Evolutionary conservation across 108 stramenopile species (phyloP).

Genomic region (Cyclotella baltica): DNA sequence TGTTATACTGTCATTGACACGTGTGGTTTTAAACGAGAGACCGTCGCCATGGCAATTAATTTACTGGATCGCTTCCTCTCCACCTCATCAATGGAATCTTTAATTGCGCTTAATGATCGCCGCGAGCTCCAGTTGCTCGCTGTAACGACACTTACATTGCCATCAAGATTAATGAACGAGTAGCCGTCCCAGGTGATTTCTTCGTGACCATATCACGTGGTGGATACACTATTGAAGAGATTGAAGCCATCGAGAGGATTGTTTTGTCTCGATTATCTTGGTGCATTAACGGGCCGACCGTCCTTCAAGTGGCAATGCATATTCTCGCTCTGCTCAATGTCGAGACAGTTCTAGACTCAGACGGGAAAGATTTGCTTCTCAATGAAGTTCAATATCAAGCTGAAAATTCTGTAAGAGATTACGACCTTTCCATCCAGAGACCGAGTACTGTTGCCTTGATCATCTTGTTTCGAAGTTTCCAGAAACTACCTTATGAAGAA

Average conservation of each 20-base stretch:
- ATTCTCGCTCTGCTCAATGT: slow-evolving; percentile 24
- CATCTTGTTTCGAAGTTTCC: too few species aligned
- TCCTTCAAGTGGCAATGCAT: slow-evolving; percentile 27
- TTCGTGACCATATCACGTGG: slow-evolving; percentile 65
- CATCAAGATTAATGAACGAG: slow-evolving; percentile 61
- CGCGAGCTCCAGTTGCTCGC: slow-evolving; percentile 60
- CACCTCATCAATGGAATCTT: slow-evolving; percentile 8
- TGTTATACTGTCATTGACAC: slow-evolving; percentile 57
- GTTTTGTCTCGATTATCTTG: slow-evolving; percentile 50
- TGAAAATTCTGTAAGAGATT: slow-evolving; percentile 45
- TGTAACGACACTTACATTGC: slow-evolving; percentile 64
- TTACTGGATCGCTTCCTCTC: slow-evolving; percentile 63
- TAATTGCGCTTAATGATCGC: slow-evolving; percentile 20
- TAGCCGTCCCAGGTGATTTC: slow-evolving; percentile 53
- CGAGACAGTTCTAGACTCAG: background rate
- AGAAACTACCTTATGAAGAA: too few species aligned
- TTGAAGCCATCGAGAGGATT: slow-evolving; percentile 63
- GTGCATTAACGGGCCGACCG: slow-evolving; percentile 43
- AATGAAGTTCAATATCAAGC: slow-evolving; percentile 44
- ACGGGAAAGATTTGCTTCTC: slow-evolving; percentile 19
- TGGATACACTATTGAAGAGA: slow-evolving; percentile 50
- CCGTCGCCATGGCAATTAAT: slow-evolving; percentile 63
- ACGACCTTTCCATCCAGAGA: slow-evolving; percentile 19
- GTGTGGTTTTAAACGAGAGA: slow-evolving; percentile 59
- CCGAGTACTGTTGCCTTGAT: slow-evolving; percentile 45